A percentile compares a stretch with the other conserved stretches of the same genome.
phyloP scores from a whole-genome alignment of 2,329 filamentous ascomycete species.

The Alternaria ventricosa region DNA sequence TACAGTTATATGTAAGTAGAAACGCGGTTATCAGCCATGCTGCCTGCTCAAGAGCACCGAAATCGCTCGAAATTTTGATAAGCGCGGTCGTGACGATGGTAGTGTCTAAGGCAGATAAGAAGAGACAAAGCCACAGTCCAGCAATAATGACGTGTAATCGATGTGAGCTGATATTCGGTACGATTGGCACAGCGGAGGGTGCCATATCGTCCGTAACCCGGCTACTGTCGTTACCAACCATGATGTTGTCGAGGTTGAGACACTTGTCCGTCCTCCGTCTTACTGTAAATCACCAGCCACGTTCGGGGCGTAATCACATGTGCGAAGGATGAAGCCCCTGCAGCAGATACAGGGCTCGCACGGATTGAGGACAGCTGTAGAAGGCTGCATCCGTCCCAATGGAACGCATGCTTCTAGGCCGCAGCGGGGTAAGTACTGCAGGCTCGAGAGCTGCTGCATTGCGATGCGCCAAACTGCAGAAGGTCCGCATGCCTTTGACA shows the following conservation, averaged over 20 bases:
- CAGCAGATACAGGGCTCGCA: neutral
- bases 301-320: neutral
- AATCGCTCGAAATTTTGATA: conserved; percentile 38
- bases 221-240: neutral
- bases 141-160: conserved; percentile 38
- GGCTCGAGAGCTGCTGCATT: neutral
- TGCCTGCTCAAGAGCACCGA: conserved; percentile 34
- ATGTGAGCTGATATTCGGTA: conserved; percentile 28
- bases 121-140: conserved; percentile 43
- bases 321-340: neutral
- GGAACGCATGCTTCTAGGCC: neutral
- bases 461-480: neutral
- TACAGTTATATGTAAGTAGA: neutral
- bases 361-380: neutral
- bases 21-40: conserved; percentile 37
- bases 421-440: neutral
- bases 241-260: neutral
- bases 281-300: neutral
- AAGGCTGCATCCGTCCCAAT: neutral
- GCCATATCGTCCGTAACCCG: neutral
- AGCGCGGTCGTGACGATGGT: conserved; percentile 44
- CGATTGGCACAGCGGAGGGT: neutral
- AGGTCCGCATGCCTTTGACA: neutral
- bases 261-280: neutral
- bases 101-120: conserved; percentile 41